Percentiles rank a stretch among this genome's conserved stretches.
These are phyloP conservation scores for Diutina ranongensis DNA, from an alignment of 1,139 yeast species.

Conservation along the genomic window DNA sequence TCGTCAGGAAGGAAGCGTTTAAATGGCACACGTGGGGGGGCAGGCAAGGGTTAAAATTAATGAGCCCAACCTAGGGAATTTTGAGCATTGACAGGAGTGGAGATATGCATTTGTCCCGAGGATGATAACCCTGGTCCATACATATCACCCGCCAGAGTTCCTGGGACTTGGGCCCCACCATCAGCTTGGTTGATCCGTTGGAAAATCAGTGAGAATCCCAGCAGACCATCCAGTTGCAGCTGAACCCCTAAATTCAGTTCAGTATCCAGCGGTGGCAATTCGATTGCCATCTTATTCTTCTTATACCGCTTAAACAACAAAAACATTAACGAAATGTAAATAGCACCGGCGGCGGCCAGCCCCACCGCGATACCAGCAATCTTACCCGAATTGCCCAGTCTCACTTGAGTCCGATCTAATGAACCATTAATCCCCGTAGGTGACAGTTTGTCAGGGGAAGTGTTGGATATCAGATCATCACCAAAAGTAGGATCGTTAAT, in stretches of 20 bases:
- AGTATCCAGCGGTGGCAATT: slow-evolving; percentile 32
- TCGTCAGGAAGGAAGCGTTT: slow-evolving; percentile 4
- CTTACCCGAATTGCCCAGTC: slow-evolving; percentile 17
- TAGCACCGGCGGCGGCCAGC: slow-evolving; percentile 52
- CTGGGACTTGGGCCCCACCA: slow-evolving; percentile 3
- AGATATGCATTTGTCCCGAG: slow-evolving; percentile 20
- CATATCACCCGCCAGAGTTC: slow-evolving; percentile 6
- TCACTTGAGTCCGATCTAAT: slow-evolving; percentile 20
- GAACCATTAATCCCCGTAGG: slow-evolving; percentile 24
- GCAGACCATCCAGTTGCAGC: slow-evolving; percentile 12
- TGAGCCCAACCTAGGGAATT: slow-evolving; percentile 36
- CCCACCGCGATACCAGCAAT: slow-evolving; percentile 55
- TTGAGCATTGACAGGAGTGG: slow-evolving; percentile 35
- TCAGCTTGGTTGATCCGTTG: slow-evolving; percentile 15
- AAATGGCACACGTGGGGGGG: neutral
- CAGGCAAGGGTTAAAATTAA: neutral
- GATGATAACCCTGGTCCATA: slow-evolving; percentile 9
- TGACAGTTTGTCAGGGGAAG: slow-evolving; percentile 12
- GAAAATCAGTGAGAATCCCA: slow-evolving; percentile 20
- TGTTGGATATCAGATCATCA: slow-evolving; percentile 16
- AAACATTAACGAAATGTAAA: slow-evolving; percentile 44
- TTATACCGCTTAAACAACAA: slow-evolving; percentile 28
- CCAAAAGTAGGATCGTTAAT: slow-evolving; percentile 37
- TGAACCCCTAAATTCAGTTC: slow-evolving; percentile 25
- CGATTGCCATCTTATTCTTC: slow-evolving; percentile 22